Evolutionary conservation across 1,284 basidiomycete genomes (phyloP).

Genomic region (Cutaneotrichosporon sp.): DNA sequence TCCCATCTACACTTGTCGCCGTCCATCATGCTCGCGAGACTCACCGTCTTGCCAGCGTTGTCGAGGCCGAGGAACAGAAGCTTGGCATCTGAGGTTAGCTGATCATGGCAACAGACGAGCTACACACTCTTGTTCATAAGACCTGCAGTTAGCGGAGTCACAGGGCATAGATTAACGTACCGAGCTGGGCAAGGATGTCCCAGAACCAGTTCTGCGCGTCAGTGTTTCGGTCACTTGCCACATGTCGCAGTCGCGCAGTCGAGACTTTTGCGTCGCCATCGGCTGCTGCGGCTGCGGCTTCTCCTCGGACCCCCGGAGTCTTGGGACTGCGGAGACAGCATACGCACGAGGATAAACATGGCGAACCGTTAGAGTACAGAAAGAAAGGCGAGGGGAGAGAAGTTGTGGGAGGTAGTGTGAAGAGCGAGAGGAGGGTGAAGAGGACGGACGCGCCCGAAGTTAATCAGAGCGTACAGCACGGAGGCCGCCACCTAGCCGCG

Average conservation of each 20-base stretch:
- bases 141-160: conserved; percentile 53
- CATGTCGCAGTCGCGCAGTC: background rate
- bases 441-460: background rate
- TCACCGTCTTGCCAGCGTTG: conserved; percentile 98
- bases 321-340: background rate
- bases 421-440: background rate
- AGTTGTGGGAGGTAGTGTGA: background rate
- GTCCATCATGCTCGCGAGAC: too few relatives aligned
- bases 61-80: conserved; percentile 98
- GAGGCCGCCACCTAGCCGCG: background rate
- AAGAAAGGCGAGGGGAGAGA: background rate
- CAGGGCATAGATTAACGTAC: conserved; percentile 54
- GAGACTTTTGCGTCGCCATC: too few relatives aligned
- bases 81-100: conserved; percentile 61
- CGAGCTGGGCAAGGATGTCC: conserved; percentile 85
- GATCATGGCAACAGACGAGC: background rate
- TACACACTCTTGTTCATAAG: conserved; percentile 84
- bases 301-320: too few relatives aligned
- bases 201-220: conserved; percentile 75
- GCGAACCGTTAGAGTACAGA: conserved; percentile 8
- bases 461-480: background rate
- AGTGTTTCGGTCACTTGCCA: background rate
- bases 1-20: too few relatives aligned
- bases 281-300: too few relatives aligned
- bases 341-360: conserved; percentile 67